Evolutionary conservation across 768 basidiomycete species (phyloP), one percentile per base, ranked within the genome.

Genomic region (Ramaria rubella): DNA sequence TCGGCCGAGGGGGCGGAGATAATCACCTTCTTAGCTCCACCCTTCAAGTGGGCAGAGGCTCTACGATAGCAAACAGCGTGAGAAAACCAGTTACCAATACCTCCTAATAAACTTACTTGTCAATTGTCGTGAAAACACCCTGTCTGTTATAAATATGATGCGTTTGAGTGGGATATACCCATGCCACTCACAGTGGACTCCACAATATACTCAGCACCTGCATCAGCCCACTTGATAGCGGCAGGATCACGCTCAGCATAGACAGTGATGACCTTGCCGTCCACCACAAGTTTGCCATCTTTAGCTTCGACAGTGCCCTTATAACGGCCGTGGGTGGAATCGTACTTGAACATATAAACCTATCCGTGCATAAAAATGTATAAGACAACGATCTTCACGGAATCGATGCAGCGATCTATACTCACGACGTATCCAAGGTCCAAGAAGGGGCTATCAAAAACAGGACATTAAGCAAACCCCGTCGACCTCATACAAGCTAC

Each of bases 301-400:
- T 87, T 85, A 72, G 78, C 72, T 72, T 84, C 79, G 30, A 67
- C 65, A 1, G 24, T 53, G 61, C 94, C 95, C 69, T 90, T 85
- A 83, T 87, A 98, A 69, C 87, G 84, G 52, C 93, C 87, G 75
- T 95, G 92, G 61, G 92, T 90, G 57, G 92, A 88, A 71, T 94
- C 92, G 69, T 83, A 94, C 79, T 93, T 95, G 88, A 96, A 94
- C 92, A 96, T 93, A 82, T 96, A 96, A 70, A 94, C 87, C 89
- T 91, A 46, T 55, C 48, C 49, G 43, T 15, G n/a, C n/a, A 40
- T 23, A 5, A 31, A 15, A 34, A 14, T 19, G 1, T n/a, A 24
- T 31, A 1, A 24, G 27, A 26, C 26, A 11, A n/a, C 14, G 21
- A 27, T n/a, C 2, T 24, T 8, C n/a, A 19, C 4, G 17, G 30